Percentiles rank a stretch among this genome's conserved stretches.
phyloP scores from a whole-genome alignment of 805 yeast genomes.

The Tetrapisispora fleetii region DNA sequence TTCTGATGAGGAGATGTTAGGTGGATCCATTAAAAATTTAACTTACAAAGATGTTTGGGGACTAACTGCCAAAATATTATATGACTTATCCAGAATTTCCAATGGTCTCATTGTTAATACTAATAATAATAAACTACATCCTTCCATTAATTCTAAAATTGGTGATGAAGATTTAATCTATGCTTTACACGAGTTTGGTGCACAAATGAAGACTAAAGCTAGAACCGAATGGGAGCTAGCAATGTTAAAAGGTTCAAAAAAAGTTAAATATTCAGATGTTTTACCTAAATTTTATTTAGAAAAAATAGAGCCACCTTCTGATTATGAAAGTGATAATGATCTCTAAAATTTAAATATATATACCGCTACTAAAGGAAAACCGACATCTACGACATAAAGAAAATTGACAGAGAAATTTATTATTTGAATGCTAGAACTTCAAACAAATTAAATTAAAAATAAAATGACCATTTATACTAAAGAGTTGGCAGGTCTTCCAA shows the following conservation, averaged over 20 bases:
- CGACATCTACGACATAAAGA: background rate
- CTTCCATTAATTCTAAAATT: background rate
- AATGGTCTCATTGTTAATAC: slow-evolving; percentile 29
- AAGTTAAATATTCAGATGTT: slow-evolving; percentile 26
- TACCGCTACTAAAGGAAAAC: background rate
- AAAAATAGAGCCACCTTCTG: slow-evolving; percentile 3
- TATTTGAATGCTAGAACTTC: background rate
- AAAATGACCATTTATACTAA: background rate
- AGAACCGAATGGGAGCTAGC: slow-evolving; percentile 46
- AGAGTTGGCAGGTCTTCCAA: background rate
- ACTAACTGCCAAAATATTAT: slow-evolving; percentile 67
- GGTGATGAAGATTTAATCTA: slow-evolving; percentile 55
- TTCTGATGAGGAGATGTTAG: slow-evolving; percentile 40
- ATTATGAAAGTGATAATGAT: background rate
- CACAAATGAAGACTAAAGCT: slow-evolving; percentile 39
- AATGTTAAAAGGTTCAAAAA: slow-evolving; percentile 36
- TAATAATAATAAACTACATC: slow-evolving; percentile 10
- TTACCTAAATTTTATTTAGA: slow-evolving; percentile 22
- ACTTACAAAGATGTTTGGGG: slow-evolving; percentile 62
- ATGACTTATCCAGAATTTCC: slow-evolving; percentile 52
- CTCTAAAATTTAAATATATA: background rate
- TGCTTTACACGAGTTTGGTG: slow-evolving; percentile 43
- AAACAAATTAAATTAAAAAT: background rate
- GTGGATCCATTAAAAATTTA: background rate
- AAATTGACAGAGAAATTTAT: background rate